These are phyloP conservation scores for Coniochaeta ligniaria DNA, from an alignment of 2,329 filamentous ascomycete genomes.

Conservation along the genomic window DNA sequence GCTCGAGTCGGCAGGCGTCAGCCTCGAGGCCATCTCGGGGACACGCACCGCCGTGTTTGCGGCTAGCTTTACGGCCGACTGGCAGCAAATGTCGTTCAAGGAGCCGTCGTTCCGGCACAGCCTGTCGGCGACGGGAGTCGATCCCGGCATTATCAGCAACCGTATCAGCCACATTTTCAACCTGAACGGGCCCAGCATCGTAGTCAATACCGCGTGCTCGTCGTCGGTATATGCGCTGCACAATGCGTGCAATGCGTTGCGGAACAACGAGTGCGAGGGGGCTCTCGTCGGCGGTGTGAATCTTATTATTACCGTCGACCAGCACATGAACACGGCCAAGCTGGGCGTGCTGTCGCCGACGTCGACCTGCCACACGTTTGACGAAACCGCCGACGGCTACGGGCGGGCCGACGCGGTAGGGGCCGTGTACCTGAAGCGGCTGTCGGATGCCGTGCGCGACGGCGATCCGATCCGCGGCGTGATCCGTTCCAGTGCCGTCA, in stretches of 20 bases:
- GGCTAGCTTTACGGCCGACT: constrained; percentile 15
- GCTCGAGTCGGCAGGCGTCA: constrained; percentile 27
- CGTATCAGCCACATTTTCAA: constrained; percentile 29
- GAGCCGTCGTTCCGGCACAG: constrained; percentile 15
- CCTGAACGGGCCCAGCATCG: constrained; percentile 25
- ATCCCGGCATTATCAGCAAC: constrained; percentile 27
- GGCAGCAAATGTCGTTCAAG: constrained; percentile 17
- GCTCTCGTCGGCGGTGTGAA: constrained; percentile 27
- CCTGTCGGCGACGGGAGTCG: constrained; percentile 23
- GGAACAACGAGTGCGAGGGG: constrained; percentile 18
- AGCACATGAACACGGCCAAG: constrained; percentile 26
- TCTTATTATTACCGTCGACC: constrained; percentile 23
- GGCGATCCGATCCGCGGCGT: constrained; percentile 34
- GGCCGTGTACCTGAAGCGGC: constrained; percentile 35
- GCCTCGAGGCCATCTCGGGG: constrained; percentile 19
- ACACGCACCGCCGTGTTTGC: constrained; percentile 22
- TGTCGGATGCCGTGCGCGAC: constrained; percentile 37
- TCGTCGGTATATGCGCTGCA: constrained; percentile 26
- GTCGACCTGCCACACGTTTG: constrained; percentile 30
- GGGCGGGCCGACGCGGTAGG: constrained; percentile 40
- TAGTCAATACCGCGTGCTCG: constrained; percentile 28
- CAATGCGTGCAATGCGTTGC: constrained; percentile 22
- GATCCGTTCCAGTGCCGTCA: constrained; percentile 33
- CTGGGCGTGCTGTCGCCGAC: constrained; percentile 29
- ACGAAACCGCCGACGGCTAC: constrained; percentile 40